Evolutionary conservation across 2,329 filamentous ascomycete species (phyloP).

Genomic region (Colletotrichum phormii): DNA sequence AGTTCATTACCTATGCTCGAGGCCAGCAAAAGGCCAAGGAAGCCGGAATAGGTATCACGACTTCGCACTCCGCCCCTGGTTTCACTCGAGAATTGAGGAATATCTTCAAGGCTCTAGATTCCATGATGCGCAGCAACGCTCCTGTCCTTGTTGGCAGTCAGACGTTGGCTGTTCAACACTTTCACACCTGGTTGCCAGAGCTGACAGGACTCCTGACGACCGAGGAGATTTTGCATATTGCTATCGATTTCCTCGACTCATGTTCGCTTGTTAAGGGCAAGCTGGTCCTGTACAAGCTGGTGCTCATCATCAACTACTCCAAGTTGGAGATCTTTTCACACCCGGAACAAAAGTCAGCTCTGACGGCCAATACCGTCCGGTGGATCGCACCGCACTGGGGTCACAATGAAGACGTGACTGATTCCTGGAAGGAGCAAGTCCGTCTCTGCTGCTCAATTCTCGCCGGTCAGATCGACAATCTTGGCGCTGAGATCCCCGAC

Average conservation of each 20-base stretch:
- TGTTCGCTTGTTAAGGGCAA: constrained; percentile 90
- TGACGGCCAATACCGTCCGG: constrained; percentile 84
- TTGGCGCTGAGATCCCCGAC: constrained; percentile 84
- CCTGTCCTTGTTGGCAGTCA: constrained; percentile 93
- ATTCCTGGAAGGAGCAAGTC: constrained; percentile 93
- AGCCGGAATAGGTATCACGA: constrained; percentile 85
- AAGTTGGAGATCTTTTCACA: constrained; percentile 83
- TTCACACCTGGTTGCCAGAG: constrained; percentile 97
- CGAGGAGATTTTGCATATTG: constrained; percentile 90
- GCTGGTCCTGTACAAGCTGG: constrained; percentile 89
- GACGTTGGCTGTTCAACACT: constrained; percentile 94
- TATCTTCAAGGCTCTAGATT: constrained; percentile 91
- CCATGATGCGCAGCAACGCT: constrained; percentile 87
- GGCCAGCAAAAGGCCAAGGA: constrained; percentile 91
- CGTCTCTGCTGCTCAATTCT: constrained; percentile 93
- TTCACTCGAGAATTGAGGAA: constrained; percentile 87
- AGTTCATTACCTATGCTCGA: constrained; percentile 92
- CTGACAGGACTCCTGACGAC: constrained; percentile 80
- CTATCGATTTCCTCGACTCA: constrained; percentile 93
- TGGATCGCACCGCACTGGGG: constrained; percentile 98
- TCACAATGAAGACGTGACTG: constrained; percentile 75
- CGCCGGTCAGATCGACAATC: constrained; percentile 82
- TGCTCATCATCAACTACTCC: constrained; percentile 92
- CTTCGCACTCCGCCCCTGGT: constrained; percentile 65
- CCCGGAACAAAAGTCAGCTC: constrained; percentile 78